phyloP scores from a whole-genome alignment of 2,329 filamentous ascomycete genomes.

The Paracoccidioides lutzii region DNA sequence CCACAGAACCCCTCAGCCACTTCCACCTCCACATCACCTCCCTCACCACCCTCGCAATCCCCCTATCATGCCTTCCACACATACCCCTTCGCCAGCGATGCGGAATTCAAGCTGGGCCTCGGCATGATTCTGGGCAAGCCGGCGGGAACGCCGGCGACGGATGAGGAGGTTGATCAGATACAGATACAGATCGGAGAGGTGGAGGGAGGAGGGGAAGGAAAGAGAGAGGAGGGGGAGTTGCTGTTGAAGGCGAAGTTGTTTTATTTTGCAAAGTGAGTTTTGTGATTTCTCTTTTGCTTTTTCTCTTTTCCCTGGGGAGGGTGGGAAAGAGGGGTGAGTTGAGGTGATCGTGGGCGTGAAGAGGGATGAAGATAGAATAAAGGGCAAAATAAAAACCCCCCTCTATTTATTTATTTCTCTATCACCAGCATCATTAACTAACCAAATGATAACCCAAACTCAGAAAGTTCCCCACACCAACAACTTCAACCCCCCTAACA shows the following conservation, averaged over 20 bases:
- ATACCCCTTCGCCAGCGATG: constrained; percentile 31
- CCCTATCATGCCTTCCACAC: constrained; percentile 23
- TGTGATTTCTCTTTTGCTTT: not conserved
- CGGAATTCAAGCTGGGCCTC: constrained; percentile 37
- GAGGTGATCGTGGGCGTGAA: not conserved
- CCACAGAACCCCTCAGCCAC: not conserved
- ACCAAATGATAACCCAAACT: not conserved
- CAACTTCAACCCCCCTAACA: not conserved
- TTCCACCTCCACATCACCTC: not conserved
- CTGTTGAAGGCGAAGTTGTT: not conserved
- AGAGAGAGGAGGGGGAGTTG: not conserved
- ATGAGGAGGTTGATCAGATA: constrained; percentile 9
- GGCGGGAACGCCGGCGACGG: constrained; percentile 25
- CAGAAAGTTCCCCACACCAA: constrained; percentile 1
- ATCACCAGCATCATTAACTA: not conserved
- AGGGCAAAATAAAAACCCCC: not conserved
- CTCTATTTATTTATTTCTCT: not conserved
- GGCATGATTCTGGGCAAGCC: constrained; percentile 29
- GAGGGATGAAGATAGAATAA: not conserved
- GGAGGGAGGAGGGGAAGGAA: not conserved
- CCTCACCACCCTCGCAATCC: not conserved
- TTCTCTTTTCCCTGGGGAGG: not conserved
- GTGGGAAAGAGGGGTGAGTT: not conserved
- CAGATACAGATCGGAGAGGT: not conserved
- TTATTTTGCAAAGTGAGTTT: constrained; percentile 1